A percentile compares a stretch with the other conserved stretches of the same genome.
Evolutionary conservation across 768 basidiomycete genomes (phyloP).

Genomic region (Podaxis sp.): DNA sequence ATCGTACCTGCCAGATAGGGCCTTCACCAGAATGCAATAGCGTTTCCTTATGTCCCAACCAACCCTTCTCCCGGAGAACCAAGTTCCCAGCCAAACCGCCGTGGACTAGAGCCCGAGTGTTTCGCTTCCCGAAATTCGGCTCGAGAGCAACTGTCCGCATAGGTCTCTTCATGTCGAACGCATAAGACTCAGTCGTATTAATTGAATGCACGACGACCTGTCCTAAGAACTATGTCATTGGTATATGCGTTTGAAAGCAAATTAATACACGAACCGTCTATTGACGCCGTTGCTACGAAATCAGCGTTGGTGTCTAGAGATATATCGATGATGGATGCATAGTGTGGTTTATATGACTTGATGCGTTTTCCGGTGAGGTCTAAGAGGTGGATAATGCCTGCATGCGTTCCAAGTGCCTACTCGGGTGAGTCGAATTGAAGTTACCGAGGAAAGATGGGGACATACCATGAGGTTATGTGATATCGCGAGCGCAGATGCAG

Average conservation of each 20-base stretch:
- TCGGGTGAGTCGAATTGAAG: not conserved
- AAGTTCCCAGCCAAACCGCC: constrained; percentile 91
- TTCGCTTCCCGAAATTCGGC: constrained; percentile 81
- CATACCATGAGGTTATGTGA: constrained; percentile 71
- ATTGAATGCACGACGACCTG: constrained; percentile 88
- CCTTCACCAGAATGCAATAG: constrained; percentile 83
- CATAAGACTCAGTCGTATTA: constrained; percentile 75
- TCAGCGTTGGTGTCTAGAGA: constrained; percentile 82
- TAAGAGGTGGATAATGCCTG: constrained; percentile 87
- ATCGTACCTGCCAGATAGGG: constrained; percentile 89
- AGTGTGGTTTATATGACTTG: constrained; percentile 89
- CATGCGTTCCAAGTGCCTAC: constrained; percentile 90
- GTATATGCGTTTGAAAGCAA: constrained; percentile 5
- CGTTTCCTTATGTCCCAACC: constrained; percentile 94
- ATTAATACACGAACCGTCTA: constrained; percentile 71
- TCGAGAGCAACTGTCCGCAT: constrained; percentile 90
- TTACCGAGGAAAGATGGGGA: not conserved
- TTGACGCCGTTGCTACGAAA: constrained; percentile 88
- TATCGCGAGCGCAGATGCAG: constrained; percentile 79
- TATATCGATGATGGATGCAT: constrained; percentile 85
- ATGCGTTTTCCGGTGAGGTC: constrained; percentile 76
- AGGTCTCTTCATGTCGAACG: constrained; percentile 89
- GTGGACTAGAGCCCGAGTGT: constrained; percentile 79
- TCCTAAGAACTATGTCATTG: constrained; percentile 49
- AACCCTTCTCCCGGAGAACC: constrained; percentile 90